Percentiles rank a stretch among this genome's conserved stretches.
phyloP scores from a whole-genome alignment of 2,329 filamentous ascomycete species.

The Aureobasidium sp. region DNA sequence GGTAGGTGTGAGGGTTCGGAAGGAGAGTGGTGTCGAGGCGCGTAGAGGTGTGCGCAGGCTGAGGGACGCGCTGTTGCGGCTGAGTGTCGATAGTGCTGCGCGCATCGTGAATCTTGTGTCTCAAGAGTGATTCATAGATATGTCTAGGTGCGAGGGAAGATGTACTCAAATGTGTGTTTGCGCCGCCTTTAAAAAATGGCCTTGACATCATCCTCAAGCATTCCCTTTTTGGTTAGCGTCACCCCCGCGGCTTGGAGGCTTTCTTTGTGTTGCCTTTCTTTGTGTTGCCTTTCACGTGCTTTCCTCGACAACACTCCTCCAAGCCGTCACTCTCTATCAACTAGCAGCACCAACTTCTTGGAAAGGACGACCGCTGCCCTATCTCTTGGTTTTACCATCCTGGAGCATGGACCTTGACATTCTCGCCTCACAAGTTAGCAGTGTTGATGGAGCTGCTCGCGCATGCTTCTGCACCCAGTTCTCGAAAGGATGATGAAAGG shows the following conservation, averaged over 20 bases:
- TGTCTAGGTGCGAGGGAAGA: not conserved
- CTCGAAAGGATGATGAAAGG: slow-evolving; percentile 33
- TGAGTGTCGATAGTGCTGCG: not conserved
- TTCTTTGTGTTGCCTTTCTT: slow-evolving; percentile 10
- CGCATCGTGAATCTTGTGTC: not conserved
- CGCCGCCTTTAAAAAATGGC: not conserved
- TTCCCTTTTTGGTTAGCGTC: not conserved
- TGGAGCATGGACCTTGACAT: slow-evolving; percentile 3
- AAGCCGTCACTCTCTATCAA: not conserved
- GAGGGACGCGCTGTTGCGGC: not conserved
- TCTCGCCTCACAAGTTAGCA: not conserved
- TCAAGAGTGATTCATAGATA: not conserved
- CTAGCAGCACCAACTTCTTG: not conserved
- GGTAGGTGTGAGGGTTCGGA: not conserved
- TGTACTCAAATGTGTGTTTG: not conserved
- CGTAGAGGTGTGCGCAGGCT: not conserved
- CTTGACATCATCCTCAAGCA: slow-evolving; percentile 2
- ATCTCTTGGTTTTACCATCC: not conserved
- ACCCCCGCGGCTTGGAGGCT: not conserved
- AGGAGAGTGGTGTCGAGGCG: not conserved
- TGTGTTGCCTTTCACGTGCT: not conserved
- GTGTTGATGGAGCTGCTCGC: slow-evolving; percentile 34
- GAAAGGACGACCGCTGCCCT: not conserved
- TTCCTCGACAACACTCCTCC: not conserved
- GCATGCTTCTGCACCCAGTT: slow-evolving; percentile 38